Conservation (phyloP, 2,329 filamentous ascomycete species). For the Microdochium paspali region DNA sequence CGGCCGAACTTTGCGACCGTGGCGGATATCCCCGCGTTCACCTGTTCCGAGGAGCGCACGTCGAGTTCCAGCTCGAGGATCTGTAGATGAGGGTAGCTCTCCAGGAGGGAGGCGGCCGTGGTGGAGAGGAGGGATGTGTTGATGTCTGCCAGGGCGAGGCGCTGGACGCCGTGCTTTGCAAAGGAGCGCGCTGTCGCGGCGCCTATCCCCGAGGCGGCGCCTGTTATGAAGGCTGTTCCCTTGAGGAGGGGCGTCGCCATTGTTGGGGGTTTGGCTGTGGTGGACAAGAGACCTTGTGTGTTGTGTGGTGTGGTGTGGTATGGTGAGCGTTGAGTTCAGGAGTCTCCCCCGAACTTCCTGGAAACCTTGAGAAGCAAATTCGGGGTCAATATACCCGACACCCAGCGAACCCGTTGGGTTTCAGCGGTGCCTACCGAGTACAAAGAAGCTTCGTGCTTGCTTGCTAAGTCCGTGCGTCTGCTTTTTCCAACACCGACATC, state of each 20-base stretch:
- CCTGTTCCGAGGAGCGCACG: conserved; percentile 30
- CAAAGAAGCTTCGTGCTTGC: too few species aligned
- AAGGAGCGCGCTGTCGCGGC: conserved; percentile 34
- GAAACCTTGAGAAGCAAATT: too few species aligned
- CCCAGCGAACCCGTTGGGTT: too few species aligned
- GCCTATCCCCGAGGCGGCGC: conserved; percentile 40
- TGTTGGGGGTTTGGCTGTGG: not conserved
- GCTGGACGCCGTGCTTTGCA: conserved; percentile 34
- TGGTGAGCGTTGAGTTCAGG: too few species aligned
- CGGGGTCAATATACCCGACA: too few species aligned
- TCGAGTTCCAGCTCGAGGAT: conserved; percentile 32
- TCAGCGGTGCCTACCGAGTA: too few species aligned
- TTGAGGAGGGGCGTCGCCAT: conserved; percentile 28
- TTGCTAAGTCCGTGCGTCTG: too few species aligned
- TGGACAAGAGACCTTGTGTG: not conserved
- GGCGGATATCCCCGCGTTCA: conserved; percentile 30
- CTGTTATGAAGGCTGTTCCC: conserved; percentile 38
- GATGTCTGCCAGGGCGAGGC: conserved; percentile 36
- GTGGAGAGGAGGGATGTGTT: conserved; percentile 21
- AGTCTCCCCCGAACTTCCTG: too few species aligned
- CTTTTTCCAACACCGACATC: too few species aligned
- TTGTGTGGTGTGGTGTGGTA: too few species aligned
- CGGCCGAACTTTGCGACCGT: conserved; percentile 36
- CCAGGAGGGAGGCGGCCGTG: conserved; percentile 22
- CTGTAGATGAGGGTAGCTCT: conserved; percentile 26